Conservation (phyloP, 2,329 filamentous ascomycete species). For the Fusarium vanettenii region DNA sequence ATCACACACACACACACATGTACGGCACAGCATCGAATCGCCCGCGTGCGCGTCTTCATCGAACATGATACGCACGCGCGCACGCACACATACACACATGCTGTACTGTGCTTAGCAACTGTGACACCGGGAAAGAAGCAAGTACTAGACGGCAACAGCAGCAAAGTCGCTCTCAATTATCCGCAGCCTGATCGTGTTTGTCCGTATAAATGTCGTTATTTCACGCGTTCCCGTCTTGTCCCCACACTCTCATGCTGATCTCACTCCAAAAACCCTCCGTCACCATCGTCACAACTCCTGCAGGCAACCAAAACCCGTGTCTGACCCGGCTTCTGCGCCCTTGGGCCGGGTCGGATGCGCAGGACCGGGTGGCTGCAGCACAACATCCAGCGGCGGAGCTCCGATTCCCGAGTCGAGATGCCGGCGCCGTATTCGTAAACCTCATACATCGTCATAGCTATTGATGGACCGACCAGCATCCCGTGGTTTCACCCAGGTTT, state of each 20-base stretch:
- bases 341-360: slow-evolving; percentile 15
- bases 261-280: neutral
- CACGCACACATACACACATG: neutral
- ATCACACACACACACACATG: neutral
- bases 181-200: neutral
- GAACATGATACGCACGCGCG: neutral
- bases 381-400: neutral
- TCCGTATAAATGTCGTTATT: neutral
- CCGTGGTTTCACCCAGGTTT: neutral
- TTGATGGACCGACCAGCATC: neutral
- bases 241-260: neutral
- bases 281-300: neutral
- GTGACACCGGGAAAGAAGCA: neutral
- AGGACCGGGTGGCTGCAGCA: slow-evolving; percentile 20
- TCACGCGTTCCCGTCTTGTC: neutral
- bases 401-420: slow-evolving; percentile 33
- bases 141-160: neutral
- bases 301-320: neutral
- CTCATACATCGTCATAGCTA: neutral
- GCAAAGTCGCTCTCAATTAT: neutral
- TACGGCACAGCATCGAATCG: slow-evolving; percentile 2
- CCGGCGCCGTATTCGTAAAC: slow-evolving; percentile 36
- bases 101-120: neutral
- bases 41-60: slow-evolving; percentile 1
- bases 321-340: slow-evolving; percentile 9